Evolutionary conservation across 805 yeast genomes (phyloP), one percentile per base, ranked within the genome.

Genomic region (Candida krabiensis): DNA sequence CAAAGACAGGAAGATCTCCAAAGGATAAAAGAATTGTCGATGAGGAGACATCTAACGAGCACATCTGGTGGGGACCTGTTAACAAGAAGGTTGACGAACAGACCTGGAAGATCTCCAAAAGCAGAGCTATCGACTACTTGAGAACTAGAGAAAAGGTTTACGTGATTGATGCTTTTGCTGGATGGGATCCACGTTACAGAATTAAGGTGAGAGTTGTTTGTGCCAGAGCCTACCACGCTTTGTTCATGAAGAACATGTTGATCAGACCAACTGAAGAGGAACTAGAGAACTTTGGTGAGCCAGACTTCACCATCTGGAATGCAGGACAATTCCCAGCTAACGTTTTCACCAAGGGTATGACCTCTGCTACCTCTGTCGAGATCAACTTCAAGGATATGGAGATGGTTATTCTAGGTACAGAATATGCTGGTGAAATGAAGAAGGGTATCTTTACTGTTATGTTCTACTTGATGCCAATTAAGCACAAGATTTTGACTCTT

Each of bases 41-140:
- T 57, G 98, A 93, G 72, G 84, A 79, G 54, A 75, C 93, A 35
- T 88, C 96, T 27, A 68, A 76, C 44, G 76, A 86, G 42, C 72
- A 90, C 59, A 80, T 91, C 55, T 91, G 99, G 99, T 91, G 99
- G 99, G 99, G 99, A 18, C 98, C 98, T 2, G 99, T 91, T 52
- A 91, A 91, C 73, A 88, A 86, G 70, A 86, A 91, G 69, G 90
- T 91, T 54, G 84, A 87, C 44, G 96, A 88, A 68, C 81, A 83
- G 63, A 89, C 96, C 16, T 91, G 98, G 98, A 79, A 80, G 56
- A 89, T 91, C 56, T 86, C 95, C 64, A 84, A 95, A 65, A 91
- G 91, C 55, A 86, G 99, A 70, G 98, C 99, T 36, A 78, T 90
- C 52, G 99, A 91, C 69, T 91, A 90, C 73, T 77, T 91, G 65